Evolutionary conservation across 345 rosid genomes (phyloP).

Genomic region (Trapa incisa): DNA sequence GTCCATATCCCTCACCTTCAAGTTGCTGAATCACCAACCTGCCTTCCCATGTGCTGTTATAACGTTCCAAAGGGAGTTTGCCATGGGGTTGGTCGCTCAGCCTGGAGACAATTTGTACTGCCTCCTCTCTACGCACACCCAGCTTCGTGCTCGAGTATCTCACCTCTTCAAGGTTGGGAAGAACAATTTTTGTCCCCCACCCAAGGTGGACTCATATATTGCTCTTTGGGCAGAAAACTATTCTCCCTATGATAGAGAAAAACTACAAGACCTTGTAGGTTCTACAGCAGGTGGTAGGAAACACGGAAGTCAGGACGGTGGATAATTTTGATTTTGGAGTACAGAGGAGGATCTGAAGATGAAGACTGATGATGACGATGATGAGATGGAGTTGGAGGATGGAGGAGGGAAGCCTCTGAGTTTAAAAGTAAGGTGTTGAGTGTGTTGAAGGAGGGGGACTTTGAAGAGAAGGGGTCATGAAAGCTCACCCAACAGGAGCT

Average conservation of each 20-base stretch:
- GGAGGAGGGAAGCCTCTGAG: slow-evolving; percentile 35
- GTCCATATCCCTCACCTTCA: slow-evolving; percentile 46
- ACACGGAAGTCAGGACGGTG: slow-evolving; percentile 12
- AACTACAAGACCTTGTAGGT: slow-evolving; percentile 77
- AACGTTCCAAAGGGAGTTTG: slow-evolving; percentile 91
- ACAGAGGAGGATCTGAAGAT: slow-evolving; percentile 29
- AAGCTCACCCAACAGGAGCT: slow-evolving; percentile 58
- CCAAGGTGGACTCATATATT: slow-evolving; percentile 89
- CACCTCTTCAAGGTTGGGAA: slow-evolving; percentile 90
- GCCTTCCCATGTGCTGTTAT: slow-evolving; percentile 81
- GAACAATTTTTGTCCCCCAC: slow-evolving; percentile 91
- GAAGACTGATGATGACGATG: slow-evolving; percentile 42
- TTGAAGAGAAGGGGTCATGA: slow-evolving; percentile 51
- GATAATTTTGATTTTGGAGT: slow-evolving; percentile 20
- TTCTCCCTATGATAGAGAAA: slow-evolving; percentile 56
- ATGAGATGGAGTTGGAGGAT: slow-evolving; percentile 27
- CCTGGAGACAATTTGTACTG: slow-evolving; percentile 82
- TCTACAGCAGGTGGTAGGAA: slow-evolving; percentile 20
- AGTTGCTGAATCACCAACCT: slow-evolving; percentile 60
- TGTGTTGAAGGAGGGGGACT: slow-evolving; percentile 57
- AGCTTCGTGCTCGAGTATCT: slow-evolving; percentile 70
- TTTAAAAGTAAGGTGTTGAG: slow-evolving; percentile 55
- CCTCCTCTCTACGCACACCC: slow-evolving; percentile 72
- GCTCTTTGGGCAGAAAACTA: slow-evolving; percentile 60
- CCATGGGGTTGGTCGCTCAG: slow-evolving; percentile 83